Percentiles rank a stretch among this genome's conserved stretches.
Evolutionary conservation across 2,329 filamentous ascomycete species (phyloP).

Genomic region (Lecanicillium sp.): DNA sequence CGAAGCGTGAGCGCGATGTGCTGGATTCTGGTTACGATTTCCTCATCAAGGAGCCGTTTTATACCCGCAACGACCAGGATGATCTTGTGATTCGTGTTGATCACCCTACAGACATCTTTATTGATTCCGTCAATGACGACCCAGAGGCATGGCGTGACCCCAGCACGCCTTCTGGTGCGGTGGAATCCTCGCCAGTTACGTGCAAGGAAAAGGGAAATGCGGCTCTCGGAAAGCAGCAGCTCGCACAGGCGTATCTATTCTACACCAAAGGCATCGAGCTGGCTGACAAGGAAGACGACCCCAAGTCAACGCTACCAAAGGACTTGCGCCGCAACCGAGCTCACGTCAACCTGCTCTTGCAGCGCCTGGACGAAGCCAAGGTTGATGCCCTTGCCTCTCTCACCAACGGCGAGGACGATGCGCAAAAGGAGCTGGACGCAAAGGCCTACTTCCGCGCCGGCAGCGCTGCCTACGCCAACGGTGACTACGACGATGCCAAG

Average conservation of each 20-base stretch:
- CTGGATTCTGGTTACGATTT: conserved; percentile 25
- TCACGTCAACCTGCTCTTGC: conserved; percentile 21
- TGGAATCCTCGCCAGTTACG: conserved; percentile 8
- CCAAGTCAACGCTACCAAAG: conserved; percentile 12
- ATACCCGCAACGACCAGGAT: conserved; percentile 32
- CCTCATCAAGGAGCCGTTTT: conserved; percentile 41
- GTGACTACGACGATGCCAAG: conserved; percentile 16
- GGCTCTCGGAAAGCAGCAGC: conserved; percentile 16
- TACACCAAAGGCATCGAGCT: conserved; percentile 19
- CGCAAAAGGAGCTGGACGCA: conserved; percentile 15
- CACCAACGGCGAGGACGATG: conserved; percentile 8
- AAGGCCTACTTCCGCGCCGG: conserved; percentile 25
- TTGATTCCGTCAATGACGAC: conserved; percentile 8
- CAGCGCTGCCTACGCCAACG: conserved; percentile 19
- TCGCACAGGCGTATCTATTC: conserved; percentile 13
- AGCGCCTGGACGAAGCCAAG: conserved; percentile 21
- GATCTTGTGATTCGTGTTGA: conserved; percentile 29
- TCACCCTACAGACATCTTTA: conserved; percentile 22
- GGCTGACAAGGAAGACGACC: conserved; percentile 3
- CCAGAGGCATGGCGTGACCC: conserved; percentile 13
- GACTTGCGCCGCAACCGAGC: conserved; percentile 25
- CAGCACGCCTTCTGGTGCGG: background rate
- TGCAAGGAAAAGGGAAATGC: conserved; percentile 22
- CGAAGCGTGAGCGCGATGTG: conserved; percentile 20
- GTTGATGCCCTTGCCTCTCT: conserved; percentile 22